Conservation (phyloP, 1,284 basidiomycete genomes). For the Leccinum fallax region DNA sequence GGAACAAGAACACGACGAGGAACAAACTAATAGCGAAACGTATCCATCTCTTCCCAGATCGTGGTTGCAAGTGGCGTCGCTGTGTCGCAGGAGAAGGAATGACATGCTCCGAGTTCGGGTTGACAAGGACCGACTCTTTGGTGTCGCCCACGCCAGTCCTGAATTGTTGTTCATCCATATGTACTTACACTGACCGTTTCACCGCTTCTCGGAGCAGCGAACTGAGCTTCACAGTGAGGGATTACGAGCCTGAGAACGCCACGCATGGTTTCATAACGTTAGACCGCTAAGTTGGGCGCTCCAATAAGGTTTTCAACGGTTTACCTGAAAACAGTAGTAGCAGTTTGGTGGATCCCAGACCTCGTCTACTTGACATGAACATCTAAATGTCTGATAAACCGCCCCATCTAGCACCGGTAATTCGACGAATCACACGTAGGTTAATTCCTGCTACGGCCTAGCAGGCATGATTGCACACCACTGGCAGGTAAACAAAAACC, state of each 20-base stretch:
- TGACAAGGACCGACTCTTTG: slow-evolving; percentile 3
- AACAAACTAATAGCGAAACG: slow-evolving; percentile 11
- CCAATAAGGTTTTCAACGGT: too few relatives aligned
- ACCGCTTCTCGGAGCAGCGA: background rate
- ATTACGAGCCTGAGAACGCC: background rate
- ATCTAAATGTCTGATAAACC: too few relatives aligned
- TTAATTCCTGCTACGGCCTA: too few relatives aligned
- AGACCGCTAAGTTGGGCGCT: too few relatives aligned
- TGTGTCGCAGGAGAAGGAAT: slow-evolving; percentile 22
- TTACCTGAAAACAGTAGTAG: too few relatives aligned
- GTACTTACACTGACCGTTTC: background rate
- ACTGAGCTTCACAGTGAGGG: background rate
- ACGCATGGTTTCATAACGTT: too few relatives aligned
- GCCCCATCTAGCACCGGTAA: too few relatives aligned
- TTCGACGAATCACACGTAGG: too few relatives aligned
- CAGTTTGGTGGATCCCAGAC: too few relatives aligned
- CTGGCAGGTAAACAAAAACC: too few relatives aligned
- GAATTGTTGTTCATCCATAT: slow-evolving; percentile 26
- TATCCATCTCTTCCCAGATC: slow-evolving; percentile 15
- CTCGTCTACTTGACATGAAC: too few relatives aligned
- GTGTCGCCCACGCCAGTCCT: background rate
- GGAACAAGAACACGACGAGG: slow-evolving; percentile 16
- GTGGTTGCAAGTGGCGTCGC: slow-evolving; percentile 4
- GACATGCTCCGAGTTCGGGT: background rate
- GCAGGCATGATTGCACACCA: too few relatives aligned